Base-by-base conservation (phyloP, 2,329 filamentous ascomycete species). In the Alternaria arbusti region DNA sequence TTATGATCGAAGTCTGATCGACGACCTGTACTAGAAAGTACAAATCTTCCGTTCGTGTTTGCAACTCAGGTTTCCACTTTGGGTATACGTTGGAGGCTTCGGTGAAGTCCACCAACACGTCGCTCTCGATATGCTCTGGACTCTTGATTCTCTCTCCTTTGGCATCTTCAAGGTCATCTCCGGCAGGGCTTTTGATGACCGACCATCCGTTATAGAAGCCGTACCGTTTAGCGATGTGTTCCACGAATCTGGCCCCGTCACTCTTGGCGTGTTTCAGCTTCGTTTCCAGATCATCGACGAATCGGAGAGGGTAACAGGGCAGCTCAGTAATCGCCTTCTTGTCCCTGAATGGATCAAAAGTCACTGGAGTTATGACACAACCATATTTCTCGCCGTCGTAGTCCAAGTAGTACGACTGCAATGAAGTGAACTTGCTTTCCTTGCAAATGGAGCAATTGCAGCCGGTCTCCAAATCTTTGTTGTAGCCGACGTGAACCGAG, bases 11-110 rank as follows among this genome's bases (percentile, higher is more conserved):
- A 0, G 32, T 36, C 1, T 7, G 5, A 6, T 28, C 28, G 11
- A 0, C 1, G 1, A 12, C 28, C 28, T 2, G 28, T 12, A 1
- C 1, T 6, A 28, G 28, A 1, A 1, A 1, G 28, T 12, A 28
- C 1, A 1, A 6, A 11, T 28, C 5, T 28, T 28, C 28, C 1
- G 5, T 6, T 28, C 5, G 11, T 28, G 28, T 28, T 5, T 5
- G 1, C 11, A 28, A 10, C 26, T 28, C 26, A 0, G 32, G 32
- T 36, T 36, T 36, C 32, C 32, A 36, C 15, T 2, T n/a, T 10
- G 32, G 32, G 15, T 36, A 36, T n/a, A 36, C 32, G 32, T 36
- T 36, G 32, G 8, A 36, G n/a, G 32, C 32, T 36, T 36, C 32
- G 4, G 15, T 36, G 32, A 36, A 36, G 15, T 36, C 32, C 32